Conservation (phyloP, 2,329 filamentous ascomycete genomes). For the Saccharata proteae region DNA sequence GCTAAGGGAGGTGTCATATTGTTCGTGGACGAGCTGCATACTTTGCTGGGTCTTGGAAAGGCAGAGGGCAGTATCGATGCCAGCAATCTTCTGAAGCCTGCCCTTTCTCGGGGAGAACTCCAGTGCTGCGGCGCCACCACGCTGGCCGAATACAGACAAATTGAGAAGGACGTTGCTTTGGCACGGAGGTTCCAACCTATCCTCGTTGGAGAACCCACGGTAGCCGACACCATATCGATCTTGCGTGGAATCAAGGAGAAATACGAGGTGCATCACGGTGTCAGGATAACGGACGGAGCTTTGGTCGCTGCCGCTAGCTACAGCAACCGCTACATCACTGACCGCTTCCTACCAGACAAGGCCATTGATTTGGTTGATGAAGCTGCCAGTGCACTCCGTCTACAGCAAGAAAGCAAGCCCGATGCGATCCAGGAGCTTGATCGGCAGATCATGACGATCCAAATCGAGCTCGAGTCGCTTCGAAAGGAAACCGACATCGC, state of each 20-base stretch:
- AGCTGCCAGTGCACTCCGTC: conserved; percentile 74
- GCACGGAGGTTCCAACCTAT: conserved; percentile 92
- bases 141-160: conserved; percentile 77
- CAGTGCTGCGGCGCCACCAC: conserved; percentile 96
- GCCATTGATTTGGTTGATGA: conserved; percentile 96
- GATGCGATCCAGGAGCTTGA: conserved; percentile 88
- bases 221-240: conserved; percentile 90
- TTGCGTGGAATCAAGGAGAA: conserved; percentile 93
- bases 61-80: conserved; percentile 95
- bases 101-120: conserved; percentile 80
- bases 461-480: conserved; percentile 90
- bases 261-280: conserved; percentile 95
- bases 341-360: conserved; percentile 91
- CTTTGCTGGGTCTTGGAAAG: conserved; percentile 81
- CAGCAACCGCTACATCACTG: conserved; percentile 92
- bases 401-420: conserved; percentile 95
- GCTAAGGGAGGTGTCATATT: conserved; percentile 83
- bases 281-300: conserved; percentile 84
- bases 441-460: conserved; percentile 91
- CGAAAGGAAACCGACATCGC: conserved; percentile 87
- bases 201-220: conserved; percentile 78
- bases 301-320: conserved; percentile 84
- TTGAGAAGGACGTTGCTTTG: conserved; percentile 91
- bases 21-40: conserved; percentile 92
- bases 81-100: conserved; percentile 86